phyloP scores from a whole-genome alignment of 441 rosid genomes.

The Adansonia rubrostipa region DNA sequence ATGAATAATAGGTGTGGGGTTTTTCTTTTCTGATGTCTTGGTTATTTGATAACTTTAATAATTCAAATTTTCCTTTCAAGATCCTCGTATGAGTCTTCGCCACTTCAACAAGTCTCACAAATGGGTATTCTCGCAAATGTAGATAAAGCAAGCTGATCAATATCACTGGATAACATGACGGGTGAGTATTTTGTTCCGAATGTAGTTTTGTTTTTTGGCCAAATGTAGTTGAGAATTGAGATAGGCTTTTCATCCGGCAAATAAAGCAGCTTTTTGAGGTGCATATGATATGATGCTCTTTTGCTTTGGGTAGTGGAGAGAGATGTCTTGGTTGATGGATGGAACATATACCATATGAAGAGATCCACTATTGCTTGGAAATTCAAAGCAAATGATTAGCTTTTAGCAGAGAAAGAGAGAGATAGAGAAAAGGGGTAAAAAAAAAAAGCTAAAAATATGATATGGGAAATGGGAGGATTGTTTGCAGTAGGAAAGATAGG shows the following conservation, averaged over 20 bases:
- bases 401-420: constrained; percentile 29
- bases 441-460: background rate
- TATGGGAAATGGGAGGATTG: background rate
- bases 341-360: constrained; percentile 54
- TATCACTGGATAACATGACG: constrained; percentile 33
- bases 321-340: constrained; percentile 48
- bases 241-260: constrained; percentile 56
- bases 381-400: constrained; percentile 51
- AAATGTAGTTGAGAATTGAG: constrained; percentile 20
- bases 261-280: constrained; percentile 52
- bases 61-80: constrained; percentile 32
- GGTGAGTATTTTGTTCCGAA: constrained; percentile 42
- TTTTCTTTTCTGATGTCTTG: constrained; percentile 6
- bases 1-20: constrained; percentile 25
- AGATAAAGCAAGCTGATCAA: constrained; percentile 15
- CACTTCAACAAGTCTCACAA: constrained; percentile 10
- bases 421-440: constrained; percentile 20
- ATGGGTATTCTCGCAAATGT: background rate
- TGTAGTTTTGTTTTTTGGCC: constrained; percentile 20
- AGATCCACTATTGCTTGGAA: constrained; percentile 39
- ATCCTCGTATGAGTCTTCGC: constrained; percentile 36
- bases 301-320: constrained; percentile 62
- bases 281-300: constrained; percentile 43
- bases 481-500: background rate
- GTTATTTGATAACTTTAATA: constrained; percentile 27